Conservation (phyloP, 2,329 filamentous ascomycete species). For the Pestalotiopsis sp. region DNA sequence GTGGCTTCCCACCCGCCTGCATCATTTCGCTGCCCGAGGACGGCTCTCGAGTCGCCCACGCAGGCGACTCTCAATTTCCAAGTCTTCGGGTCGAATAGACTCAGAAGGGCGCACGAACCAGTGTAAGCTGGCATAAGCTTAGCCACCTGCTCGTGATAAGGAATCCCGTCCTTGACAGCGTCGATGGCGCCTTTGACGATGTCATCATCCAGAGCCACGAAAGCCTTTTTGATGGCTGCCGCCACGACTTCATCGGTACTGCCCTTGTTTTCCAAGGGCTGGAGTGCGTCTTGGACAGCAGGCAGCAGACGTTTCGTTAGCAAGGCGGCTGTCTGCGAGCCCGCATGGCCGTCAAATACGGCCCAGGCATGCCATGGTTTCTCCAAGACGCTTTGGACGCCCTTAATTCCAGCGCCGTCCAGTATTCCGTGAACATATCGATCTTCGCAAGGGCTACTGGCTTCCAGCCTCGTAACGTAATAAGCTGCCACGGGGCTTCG, state of each 20-base stretch:
- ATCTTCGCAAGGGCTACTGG: slow-evolving; percentile 37
- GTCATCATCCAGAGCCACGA: slow-evolving; percentile 38
- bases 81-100: slow-evolving; percentile 59
- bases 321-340: slow-evolving; percentile 36
- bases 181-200: slow-evolving; percentile 29
- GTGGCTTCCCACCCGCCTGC: slow-evolving; percentile 52
- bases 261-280: not conserved
- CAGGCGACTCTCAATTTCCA: slow-evolving; percentile 64
- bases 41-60: slow-evolving; percentile 69
- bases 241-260: slow-evolving; percentile 17
- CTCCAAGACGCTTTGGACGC: slow-evolving; percentile 12
- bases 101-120: slow-evolving; percentile 42
- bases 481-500: not conserved
- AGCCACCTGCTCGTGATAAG: slow-evolving; percentile 30
- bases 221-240: slow-evolving; percentile 39
- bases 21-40: slow-evolving; percentile 54
- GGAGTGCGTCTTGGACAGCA: slow-evolving; percentile 29
- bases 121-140: slow-evolving; percentile 32
- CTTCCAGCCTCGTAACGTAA: slow-evolving; percentile 21
- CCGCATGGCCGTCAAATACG: slow-evolving; percentile 38
- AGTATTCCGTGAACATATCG: slow-evolving; percentile 35
- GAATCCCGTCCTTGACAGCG: slow-evolving; percentile 29
- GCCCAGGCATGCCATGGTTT: slow-evolving; percentile 33
- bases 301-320: slow-evolving; percentile 32
- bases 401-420: slow-evolving; percentile 20